Evolutionary conservation across 768 basidiomycete genomes (phyloP), one percentile per base, ranked within the genome.

Genomic region (Suillus sp.): DNA sequence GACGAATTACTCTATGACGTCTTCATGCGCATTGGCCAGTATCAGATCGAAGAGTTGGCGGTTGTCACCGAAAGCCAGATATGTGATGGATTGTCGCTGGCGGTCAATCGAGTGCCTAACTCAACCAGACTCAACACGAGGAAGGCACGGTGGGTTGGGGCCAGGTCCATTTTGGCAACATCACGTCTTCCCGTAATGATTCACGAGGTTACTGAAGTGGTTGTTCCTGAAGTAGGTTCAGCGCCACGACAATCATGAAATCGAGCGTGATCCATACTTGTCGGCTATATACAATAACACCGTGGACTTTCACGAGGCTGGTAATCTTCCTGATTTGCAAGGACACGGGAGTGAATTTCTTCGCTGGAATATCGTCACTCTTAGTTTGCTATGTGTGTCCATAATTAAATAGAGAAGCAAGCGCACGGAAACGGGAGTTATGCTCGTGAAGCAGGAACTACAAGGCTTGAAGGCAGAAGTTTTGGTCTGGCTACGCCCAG

Each of bases 241-340:
- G 48, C 61, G 40, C 67, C 30, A 20, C 13, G 40, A 64, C 3
- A 57, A 9, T 10, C 27, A 51, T 4, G 35, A 57, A 55, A 40
- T 47, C 5, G 48, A 42, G 48, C 35, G n/a, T 9, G 1, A 58
- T 18, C 20, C 87, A 59, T 68, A 94, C 95, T 92, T 93, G 77
- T 99, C 96, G 34, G 96, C 95, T 65, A 93, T 92, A 11, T 32
- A 32, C 51, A n/a, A 99, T 95, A 1, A 98, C 86, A 63, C 91
- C 82, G 55, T 91, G 78, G 0, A 72, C 80, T 59, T 83, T 72
- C 30, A 97, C 78, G 1, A 91, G 80, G 0, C 78, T 71, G 16
- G 77, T 70, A 43, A 97, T 91, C 63, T 92, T 95, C 72, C 80
- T 86, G 62, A 93, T 32, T 51, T 70, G 72, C 27, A 10, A 27